Evolutionary conservation across 176 grass and related monocot species (phyloP).

Genomic region (Musa itinerans): DNA sequence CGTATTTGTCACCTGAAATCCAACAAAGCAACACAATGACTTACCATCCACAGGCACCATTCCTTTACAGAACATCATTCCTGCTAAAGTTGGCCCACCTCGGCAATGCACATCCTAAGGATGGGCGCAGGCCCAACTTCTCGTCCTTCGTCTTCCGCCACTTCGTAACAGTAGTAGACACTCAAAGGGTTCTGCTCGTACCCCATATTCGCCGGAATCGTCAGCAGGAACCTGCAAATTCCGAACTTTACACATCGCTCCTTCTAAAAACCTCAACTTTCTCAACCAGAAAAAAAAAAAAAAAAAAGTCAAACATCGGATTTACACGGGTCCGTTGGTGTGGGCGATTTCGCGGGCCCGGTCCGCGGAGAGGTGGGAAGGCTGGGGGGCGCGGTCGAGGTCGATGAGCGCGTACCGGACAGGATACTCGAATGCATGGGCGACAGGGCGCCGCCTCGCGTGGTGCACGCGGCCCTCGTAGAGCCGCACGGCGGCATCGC

Average conservation of each 20-base stretch:
- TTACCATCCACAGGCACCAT: neutral
- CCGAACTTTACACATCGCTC: neutral
- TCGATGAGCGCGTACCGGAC: constrained; percentile 71
- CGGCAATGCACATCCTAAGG: constrained; percentile 78
- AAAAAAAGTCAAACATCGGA: too few relatives aligned
- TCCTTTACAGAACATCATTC: neutral
- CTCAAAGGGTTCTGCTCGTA: constrained; percentile 91
- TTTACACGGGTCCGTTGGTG: constrained; percentile 66
- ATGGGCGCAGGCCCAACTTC: neutral
- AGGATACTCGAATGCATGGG: constrained; percentile 67
- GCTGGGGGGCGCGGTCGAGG: constrained; percentile 39
- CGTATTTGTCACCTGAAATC: constrained; percentile 79
- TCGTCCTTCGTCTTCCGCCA: constrained; percentile 15
- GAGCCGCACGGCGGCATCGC: constrained; percentile 11
- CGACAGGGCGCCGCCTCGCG: constrained; percentile 40
- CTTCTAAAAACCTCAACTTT: neutral
- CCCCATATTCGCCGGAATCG: constrained; percentile 72
- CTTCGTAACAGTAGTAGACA: constrained; percentile 87
- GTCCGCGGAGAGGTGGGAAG: constrained; percentile 45
- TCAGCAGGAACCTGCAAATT: constrained; percentile 58
- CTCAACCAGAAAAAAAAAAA: neutral
- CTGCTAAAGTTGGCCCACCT: constrained; percentile 23
- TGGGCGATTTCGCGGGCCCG: constrained; percentile 55
- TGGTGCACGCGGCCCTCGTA: constrained; percentile 75
- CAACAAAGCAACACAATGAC: neutral